Conservation (phyloP, 331 rosid species). For the Ulmus americana region DNA sequence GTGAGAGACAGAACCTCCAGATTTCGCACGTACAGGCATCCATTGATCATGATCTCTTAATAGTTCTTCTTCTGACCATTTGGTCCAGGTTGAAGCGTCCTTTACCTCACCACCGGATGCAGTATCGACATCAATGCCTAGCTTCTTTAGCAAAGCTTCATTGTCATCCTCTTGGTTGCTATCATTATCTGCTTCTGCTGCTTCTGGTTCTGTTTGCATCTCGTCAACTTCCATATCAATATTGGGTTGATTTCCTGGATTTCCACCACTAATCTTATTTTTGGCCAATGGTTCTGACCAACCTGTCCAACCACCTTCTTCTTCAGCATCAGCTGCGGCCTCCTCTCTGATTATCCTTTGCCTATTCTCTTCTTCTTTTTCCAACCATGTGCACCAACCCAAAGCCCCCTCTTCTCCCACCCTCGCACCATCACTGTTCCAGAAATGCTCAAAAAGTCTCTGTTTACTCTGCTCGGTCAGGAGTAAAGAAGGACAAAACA, state of each 20-base stretch:
- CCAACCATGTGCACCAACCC: slow-evolving; percentile 96
- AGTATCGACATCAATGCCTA: slow-evolving; percentile 67
- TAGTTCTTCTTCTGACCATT: slow-evolving; percentile 89
- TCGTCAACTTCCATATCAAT: slow-evolving; percentile 41
- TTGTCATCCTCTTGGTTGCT: slow-evolving; percentile 58
- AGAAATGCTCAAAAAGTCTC: slow-evolving; percentile 80
- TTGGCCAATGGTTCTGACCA: slow-evolving; percentile 76
- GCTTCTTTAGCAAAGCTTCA: slow-evolving; percentile 70
- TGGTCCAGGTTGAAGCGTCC: slow-evolving; percentile 64
- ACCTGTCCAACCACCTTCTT: slow-evolving; percentile 94
- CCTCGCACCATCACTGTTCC: slow-evolving; percentile 73
- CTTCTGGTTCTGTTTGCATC: slow-evolving; percentile 45
- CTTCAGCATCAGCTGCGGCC: slow-evolving; percentile 32
- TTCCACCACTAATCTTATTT: slow-evolving; percentile 29
- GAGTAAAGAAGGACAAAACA: slow-evolving; percentile 83
- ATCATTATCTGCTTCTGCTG: slow-evolving; percentile 20
- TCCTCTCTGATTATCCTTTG: slow-evolving; percentile 60
- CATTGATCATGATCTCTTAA: slow-evolving; percentile 79
- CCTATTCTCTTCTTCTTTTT: slow-evolving; percentile 86
- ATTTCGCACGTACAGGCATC: slow-evolving; percentile 64
- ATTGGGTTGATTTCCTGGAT: slow-evolving; percentile 30
- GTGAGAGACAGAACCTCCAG: slow-evolving; percentile 36
- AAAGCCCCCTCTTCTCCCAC: slow-evolving; percentile 86
- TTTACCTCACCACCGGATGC: slow-evolving; percentile 58
- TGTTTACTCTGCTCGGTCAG: slow-evolving; percentile 72